These are phyloP conservation scores for Suillus brevipes DNA, from an alignment of 768 basidiomycete species.

Conservation along the genomic window DNA sequence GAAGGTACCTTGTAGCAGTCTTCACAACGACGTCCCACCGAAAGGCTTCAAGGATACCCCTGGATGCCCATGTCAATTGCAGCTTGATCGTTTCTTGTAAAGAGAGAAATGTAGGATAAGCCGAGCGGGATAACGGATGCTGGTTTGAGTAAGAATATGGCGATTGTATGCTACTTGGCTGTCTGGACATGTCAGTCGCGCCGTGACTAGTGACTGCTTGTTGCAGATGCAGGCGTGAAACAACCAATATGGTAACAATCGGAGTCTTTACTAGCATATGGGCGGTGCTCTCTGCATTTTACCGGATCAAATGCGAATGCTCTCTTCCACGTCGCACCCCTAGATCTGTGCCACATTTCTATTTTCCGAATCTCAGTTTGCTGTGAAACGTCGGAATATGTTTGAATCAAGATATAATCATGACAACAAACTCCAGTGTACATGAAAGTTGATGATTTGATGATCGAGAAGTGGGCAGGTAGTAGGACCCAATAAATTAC, in stretches of 20 bases:
- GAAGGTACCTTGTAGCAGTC: slow-evolving; percentile 57
- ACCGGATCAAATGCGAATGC: not conserved
- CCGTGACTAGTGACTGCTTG: not conserved
- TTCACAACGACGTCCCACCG: slow-evolving; percentile 67
- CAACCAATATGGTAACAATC: not conserved
- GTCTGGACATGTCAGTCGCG: slow-evolving; percentile 25
- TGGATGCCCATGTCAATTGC: slow-evolving; percentile 58
- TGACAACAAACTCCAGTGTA: not conserved
- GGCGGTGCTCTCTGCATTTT: not conserved
- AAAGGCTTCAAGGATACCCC: slow-evolving; percentile 69
- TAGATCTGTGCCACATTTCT: not conserved
- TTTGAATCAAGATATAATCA: not conserved
- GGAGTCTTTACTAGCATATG: not conserved
- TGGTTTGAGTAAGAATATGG: slow-evolving; percentile 24
- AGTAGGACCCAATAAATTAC: slow-evolving; percentile 9
- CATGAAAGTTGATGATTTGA: not conserved
- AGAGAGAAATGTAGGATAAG: slow-evolving; percentile 72
- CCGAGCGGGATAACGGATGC: slow-evolving; percentile 43
- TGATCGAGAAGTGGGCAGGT: not conserved
- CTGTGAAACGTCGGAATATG: not conserved
- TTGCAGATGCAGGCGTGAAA: not conserved
- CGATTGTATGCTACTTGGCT: slow-evolving; percentile 20
- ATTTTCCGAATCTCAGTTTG: too few relatives aligned
- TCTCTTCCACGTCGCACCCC: not conserved
- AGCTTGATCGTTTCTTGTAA: slow-evolving; percentile 57